Evolutionary conservation across 345 rosid species (phyloP).

Genomic region (Mallotus nudiflorus): DNA sequence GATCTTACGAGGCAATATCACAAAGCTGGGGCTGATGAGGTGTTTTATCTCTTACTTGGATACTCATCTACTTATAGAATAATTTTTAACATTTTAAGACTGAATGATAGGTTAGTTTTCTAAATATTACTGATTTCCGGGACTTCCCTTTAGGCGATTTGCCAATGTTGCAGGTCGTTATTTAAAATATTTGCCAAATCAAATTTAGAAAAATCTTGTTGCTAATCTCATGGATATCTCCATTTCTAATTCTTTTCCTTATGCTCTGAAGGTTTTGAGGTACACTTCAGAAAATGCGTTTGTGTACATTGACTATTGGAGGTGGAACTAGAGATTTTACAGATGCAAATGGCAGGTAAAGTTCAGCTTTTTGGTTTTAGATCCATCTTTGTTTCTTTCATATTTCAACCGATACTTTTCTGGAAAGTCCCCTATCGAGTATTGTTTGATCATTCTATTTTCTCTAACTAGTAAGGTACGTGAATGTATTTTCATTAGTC

Average conservation of each 20-base stretch:
- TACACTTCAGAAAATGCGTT: slow-evolving; percentile 87
- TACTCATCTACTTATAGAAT: not conserved
- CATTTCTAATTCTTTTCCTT: slow-evolving; percentile 6
- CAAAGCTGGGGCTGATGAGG: slow-evolving; percentile 96
- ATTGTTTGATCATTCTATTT: not conserved
- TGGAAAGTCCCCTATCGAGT: not conserved
- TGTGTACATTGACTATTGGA: slow-evolving; percentile 96
- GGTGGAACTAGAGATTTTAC: slow-evolving; percentile 98
- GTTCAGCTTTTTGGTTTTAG: not conserved
- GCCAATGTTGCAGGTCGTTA: slow-evolving; percentile 92
- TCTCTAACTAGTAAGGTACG: not conserved
- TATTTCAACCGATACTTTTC: slow-evolving; percentile 6
- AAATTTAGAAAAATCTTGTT: not conserved
- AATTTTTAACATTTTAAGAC: slow-evolving; percentile 5
- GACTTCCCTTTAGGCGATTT: slow-evolving; percentile 94
- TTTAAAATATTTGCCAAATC: not conserved
- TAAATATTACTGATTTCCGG: slow-evolving; percentile 91
- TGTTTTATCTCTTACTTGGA: slow-evolving; percentile 11
- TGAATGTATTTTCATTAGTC: not conserved
- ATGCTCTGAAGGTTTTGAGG: slow-evolving; percentile 72
- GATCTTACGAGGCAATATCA: slow-evolving; percentile 90
- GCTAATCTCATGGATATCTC: not conserved
- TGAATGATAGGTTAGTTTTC: slow-evolving; percentile 74
- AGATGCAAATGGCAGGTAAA: slow-evolving; percentile 92
- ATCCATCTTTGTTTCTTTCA: not conserved